Base-by-base conservation (phyloP, 768 basidiomycete genomes). In the Crassisporium funariophilum region DNA sequence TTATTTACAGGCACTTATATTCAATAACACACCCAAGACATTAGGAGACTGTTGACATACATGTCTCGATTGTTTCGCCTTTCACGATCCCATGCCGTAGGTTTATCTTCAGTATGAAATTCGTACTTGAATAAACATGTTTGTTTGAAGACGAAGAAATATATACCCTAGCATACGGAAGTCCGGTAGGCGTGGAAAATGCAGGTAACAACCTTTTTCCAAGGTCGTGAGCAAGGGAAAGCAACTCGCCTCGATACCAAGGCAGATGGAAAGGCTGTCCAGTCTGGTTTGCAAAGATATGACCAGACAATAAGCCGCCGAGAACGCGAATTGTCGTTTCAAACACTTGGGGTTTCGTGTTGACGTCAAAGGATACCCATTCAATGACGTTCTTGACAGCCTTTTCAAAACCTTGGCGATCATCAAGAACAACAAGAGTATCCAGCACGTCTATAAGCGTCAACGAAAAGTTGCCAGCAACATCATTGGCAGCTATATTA, bases 341-440 rank as follows among this genome's bases (percentile, higher is more conserved):
- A 60, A 99, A 99, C 4, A 98, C 88, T 75, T 99, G 95, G n/a
- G 97, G 93, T 65, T 84, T 91, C 33, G 91, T 92, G 66, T 98
- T 86, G 47, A 93, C 87, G 61, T 98, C 90, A 64, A 97, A 98
- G 1, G 85, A 85, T 29, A 97, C 89, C 77, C 81, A 83, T 43
- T 82, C 67, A 41, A 95, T 86, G 44, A 93, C 81, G 52, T 88
- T 82, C 49, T 79, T 81, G 41, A 98, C 86, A 3, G 91, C 94
- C n/a, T 72, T 72, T 57, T 91, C 87, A 59, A 97, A 98, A 5
- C 86, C 89, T 41, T 71, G 59, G 17, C 78, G 79, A 59, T 95
- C 90, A 54, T 82, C 77, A 24, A 95, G 76, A n/a, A 98, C 79
- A n/a, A 95, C 86, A 7, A 99, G 69, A 0, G 94, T 87, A 58